Evolutionary conservation across 2,329 filamentous ascomycete genomes (phyloP), one percentile per base, ranked within the genome.

Genomic region (Claviceps digitariae): DNA sequence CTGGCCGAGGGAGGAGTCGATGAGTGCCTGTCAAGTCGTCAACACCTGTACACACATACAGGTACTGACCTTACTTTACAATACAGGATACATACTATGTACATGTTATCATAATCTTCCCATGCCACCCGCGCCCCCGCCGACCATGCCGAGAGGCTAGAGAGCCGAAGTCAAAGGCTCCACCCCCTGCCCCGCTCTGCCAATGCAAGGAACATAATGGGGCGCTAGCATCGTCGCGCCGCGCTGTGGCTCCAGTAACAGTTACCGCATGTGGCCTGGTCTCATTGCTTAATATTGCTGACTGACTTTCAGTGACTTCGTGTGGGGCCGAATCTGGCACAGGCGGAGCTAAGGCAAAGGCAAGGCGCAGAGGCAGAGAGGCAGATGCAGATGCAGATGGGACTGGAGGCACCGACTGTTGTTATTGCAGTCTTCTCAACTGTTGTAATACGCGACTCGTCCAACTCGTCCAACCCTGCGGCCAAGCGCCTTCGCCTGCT

Each of bases 201-300:
- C 47, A 40, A 54, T 54, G 52, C 52, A 54, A 54, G 52, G 53
- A 54, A 53, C 38, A 43, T 51, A 44, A 23, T 27, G 27, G 20
- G 41, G 25, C 41, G 27, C 15, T 15, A 27, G 29, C 46, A 27
- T 27, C 43, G 23, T 27, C 20, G 43, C 23, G 12, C 43, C 12
- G 20, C 21, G 13, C 41, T 10, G n/a, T 20, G 40, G 31, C 9
- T 34, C 31, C 31, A 34, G 31, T 9, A 3, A 34, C 27, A 29
- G 8, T 8, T 8, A 29, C 27, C 8, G 4, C 4, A 29, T 29
- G 27, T 29, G 27, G 27, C 8, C 27, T 8, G 27, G 27, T 29
- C 27, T 29, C 27, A 29, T 29, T 29, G 8, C 27, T 29, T 8
- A 29, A 4, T 29, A 8, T n/a, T n/a, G n/a, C n/a, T n/a, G n/a